Evolutionary conservation across 495 filamentous ascomycete species (phyloP).

Genomic region (Penicillium egyptiacum): DNA sequence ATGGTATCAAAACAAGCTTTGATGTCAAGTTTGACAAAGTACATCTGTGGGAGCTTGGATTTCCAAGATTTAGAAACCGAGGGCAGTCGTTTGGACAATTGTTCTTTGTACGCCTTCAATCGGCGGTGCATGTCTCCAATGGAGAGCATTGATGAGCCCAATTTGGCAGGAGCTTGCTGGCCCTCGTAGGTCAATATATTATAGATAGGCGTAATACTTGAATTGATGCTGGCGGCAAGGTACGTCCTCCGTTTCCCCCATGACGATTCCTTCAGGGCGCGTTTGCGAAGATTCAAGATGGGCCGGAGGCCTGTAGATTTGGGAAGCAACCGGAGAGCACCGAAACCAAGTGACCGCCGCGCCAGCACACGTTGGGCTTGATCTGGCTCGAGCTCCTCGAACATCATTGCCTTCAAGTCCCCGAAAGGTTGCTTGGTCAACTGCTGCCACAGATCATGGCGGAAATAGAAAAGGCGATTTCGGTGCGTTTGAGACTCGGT

Average conservation of each 20-base stretch:
- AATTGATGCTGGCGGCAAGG: constrained; percentile 78
- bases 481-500: constrained; percentile 83
- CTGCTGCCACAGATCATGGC: constrained; percentile 85
- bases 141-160: constrained; percentile 79
- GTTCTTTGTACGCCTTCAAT: constrained; percentile 65
- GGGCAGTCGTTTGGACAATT: constrained; percentile 16
- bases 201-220: constrained; percentile 70
- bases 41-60: constrained; percentile 44
- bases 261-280: constrained; percentile 44
- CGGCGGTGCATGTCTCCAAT: constrained; percentile 78
- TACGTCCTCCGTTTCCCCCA: constrained; percentile 45
- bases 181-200: constrained; percentile 78
- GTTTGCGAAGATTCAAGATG: constrained; percentile 79
- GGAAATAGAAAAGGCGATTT: constrained; percentile 88
- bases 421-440: constrained; percentile 72
- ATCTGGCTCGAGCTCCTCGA: constrained; percentile 69
- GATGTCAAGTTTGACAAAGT: constrained; percentile 92
- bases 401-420: constrained; percentile 68
- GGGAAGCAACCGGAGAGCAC: constrained; percentile 77
- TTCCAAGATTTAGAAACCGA: neutral
- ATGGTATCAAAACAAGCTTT: constrained; percentile 94
- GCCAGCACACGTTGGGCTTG: constrained; percentile 59
- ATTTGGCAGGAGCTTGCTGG: constrained; percentile 52
- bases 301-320: constrained; percentile 71
- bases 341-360: constrained; percentile 66